Evolutionary conservation across 257 asterid genomes (phyloP), one percentile per base, ranked within the genome.

Genomic region (Rehmannia glutinosa): DNA sequence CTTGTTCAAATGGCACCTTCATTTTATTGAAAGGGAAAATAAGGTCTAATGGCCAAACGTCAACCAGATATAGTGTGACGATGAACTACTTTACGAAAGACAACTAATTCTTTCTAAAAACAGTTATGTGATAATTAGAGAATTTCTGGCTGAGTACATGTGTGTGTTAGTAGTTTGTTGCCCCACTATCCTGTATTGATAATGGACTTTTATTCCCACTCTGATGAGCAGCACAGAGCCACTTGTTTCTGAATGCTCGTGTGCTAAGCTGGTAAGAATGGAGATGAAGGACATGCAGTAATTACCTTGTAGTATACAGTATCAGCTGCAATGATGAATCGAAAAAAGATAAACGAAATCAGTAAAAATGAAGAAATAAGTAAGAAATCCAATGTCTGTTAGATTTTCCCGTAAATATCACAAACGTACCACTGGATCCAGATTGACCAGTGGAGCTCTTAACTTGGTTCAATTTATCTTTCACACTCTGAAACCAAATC

Each of bases 1-100:
- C 99, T 89, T 82, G 90, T 81, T 91, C 97, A 81, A 94, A 91
- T 56, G 99, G 99, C 59, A 88, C 99, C 99, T 93, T 76, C 54
- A 82, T 38, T 69, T 46, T 38, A 62, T 13, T 45, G 67, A 43
- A 33, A 12, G 42, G 38, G 13, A 58, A 73, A 68, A 63, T 59
- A 71, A 43, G 66, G 19, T 64, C 38, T 60, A 56, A 59, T 21
- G 33, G 55, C 60, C 28, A 15, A 71, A 70, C 51, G 45, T 47
- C 56, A 67, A 64, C 72, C 66, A 52, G 63, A 71, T 35, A 62
- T 16, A 58, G 35, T 15, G 43, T 11, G 20, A 71, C 49, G 66
- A 53, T 24, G 57, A 17, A 28, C 24, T 55, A 42, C 64, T 19
- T 51, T 23, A 41, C 35, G 24, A 13, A 72, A 58, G 45, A 17